A percentile compares a stretch with the other conserved stretches of the same genome.
phyloP scores from a whole-genome alignment of 23 red algal species.

The Chondrus crispus region DNA sequence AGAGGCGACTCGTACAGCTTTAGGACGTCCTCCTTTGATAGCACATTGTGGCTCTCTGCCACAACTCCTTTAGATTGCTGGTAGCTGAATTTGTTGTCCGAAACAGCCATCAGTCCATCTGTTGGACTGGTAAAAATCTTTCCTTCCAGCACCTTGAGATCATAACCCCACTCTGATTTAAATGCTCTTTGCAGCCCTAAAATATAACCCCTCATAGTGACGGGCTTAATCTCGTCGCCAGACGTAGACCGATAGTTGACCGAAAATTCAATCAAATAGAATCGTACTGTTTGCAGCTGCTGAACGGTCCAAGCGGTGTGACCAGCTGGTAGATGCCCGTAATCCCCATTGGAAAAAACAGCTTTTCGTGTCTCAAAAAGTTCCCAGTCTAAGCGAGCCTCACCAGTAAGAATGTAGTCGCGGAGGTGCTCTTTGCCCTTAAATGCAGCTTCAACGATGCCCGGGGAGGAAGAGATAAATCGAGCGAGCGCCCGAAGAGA shows the following conservation, averaged over 20 bases:
- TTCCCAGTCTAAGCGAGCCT: too few relatives aligned
- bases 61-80: background rate
- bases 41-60: background rate
- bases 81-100: background rate
- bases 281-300: background rate
- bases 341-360: too few relatives aligned
- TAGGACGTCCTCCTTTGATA: background rate
- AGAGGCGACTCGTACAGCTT: background rate
- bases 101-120: background rate
- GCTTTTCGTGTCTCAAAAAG: too few relatives aligned
- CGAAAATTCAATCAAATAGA: background rate
- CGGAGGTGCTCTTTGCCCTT: too few relatives aligned
- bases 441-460: too few relatives aligned
- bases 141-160: background rate
- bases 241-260: background rate
- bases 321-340: too few relatives aligned
- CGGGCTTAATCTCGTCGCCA: background rate
- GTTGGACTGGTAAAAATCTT: background rate
- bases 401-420: too few relatives aligned
- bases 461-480: too few relatives aligned
- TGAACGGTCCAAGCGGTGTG: background rate
- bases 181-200: background rate
- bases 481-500: too few relatives aligned
- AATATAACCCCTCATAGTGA: background rate
- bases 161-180: background rate